Evolutionary conservation across 352 stramenopile species (phyloP), one percentile per base, ranked within the genome.

Genomic region (Phytophthora parvispora): DNA sequence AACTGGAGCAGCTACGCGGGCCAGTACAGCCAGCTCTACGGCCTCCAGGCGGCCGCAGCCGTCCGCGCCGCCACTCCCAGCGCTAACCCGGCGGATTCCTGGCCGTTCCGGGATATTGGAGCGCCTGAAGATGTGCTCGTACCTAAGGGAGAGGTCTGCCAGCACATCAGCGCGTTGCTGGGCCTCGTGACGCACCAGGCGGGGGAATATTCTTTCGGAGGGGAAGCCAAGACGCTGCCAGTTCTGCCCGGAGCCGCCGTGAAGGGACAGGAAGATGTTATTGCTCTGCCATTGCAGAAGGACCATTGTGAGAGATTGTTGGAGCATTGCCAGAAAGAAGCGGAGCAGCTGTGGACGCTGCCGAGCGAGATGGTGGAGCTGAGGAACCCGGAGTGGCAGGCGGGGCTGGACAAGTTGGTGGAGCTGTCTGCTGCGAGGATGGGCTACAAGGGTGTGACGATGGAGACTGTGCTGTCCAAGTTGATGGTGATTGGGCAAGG

Each of bases 41-140:
- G 45, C 36, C 15, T 43, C 4, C 16, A n/a, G n/a, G n/a, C 36
- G 20, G 16, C 15, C 15, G 15, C 36, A 18, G 13, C 15, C 16
- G 15, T n/a, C 36, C 9, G 15, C 36, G 40, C n/a, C n/a, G 18
- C 40, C 40, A 48, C 24, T 20, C 1, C 36, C 36, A 15, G n/a
- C 40, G n/a, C n/a, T 8, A 48, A n/a, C 8, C 12, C 40, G 40
- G 45, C 45, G 22, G 22, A 51, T 51, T 51, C 45, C 22, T 51
- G 45, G 48, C 50, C 64, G 18, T 71, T 71, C 42, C 16, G 51
- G n/a, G 43, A n/a, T n/a, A 51, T 71, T 27, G 64, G 55, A 16
- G 36, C 27, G 2, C 64, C 64, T 9, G 27, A 66, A 22, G 64
- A 67, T 29, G 56, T 67, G n/a, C 56, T 67, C 38, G 22, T 58